Evolutionary conservation across 352 stramenopile species (phyloP), one percentile per base, ranked within the genome.

Genomic region (Globisporangium cylindrosporum): DNA sequence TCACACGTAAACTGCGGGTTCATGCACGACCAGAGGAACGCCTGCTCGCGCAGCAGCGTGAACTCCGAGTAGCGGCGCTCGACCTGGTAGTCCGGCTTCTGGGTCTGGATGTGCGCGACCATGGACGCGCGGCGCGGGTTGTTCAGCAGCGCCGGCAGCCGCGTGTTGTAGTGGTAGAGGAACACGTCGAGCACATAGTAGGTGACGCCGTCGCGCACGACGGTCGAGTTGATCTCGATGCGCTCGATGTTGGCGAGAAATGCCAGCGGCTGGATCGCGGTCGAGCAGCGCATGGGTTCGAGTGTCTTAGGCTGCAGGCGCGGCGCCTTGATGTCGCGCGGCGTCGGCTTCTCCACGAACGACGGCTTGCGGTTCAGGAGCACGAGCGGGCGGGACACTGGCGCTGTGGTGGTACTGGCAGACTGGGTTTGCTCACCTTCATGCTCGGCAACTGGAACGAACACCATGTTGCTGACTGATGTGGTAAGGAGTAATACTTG

Each of bases 161-260:
- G 65, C 56, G 57, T 65, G 43, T 61, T 51, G 34, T 54, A 70
- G 43, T 66, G 57, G 29, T 46, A 64, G 22, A 63, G 43, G 34
- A 51, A 64, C 8, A 70, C 46, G 36, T 70, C 48, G 24, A 70
- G 48, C 14, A 66, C 36, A 18, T 70, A 66, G 64, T 70, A 66
- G 29, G 57, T 70, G 8, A 70, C 65, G 32, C 59, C 65, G 32
- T 66, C 43, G 49, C 59, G 65, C 29, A 49, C 49, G 15, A 46
- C 34, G 4, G 59, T 70, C 56, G 61, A 43, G 48, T 64, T 70
- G 57, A 70, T 70, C 59, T 65, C 57, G 51, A 70, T 55, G 12
- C 57, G 59, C 29, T 60, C 65, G 32, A 70, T 61, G 46, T 49
- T 66, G 10, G n/a, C 24, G 8, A 70, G 57, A 49, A 59, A 66